Base-by-base conservation (phyloP, 768 basidiomycete species). In the Psilocybe subaeruginosa region DNA sequence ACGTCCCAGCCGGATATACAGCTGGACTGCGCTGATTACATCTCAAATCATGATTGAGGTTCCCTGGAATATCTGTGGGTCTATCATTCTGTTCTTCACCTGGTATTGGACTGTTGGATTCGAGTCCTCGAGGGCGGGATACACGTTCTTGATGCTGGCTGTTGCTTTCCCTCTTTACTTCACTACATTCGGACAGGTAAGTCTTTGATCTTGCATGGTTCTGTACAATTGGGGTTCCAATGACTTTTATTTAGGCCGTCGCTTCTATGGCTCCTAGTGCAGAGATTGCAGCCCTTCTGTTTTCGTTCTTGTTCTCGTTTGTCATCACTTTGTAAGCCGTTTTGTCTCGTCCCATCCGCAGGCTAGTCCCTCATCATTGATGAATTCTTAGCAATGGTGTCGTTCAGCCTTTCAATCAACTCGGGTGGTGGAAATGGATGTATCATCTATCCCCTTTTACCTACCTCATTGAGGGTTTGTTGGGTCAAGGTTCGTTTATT, bases 81-180 rank as follows among this genome's bases (percentile, higher is more conserved):
- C 86, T 1, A 76, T 80, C 0, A 57, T 90, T 11, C 81, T 86
- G 73, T 91, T 84, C 75, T 66, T 88, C 55, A 84, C 81, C 65
- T 91, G 88, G 88, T 90, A 81, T 72, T 89, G 85, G 84, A 87
- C 87, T 4, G 85, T 89, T 53, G 88, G 88, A 0, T 86, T 86
- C 66, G 76, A 78, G 8, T 74, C 72, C 1, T 76, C 78, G 11
- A 74, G 87, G 39, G 86, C 80, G 3, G 89, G 81, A n/a, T 89
- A 83, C 66, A 84, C 83, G 2, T 88, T 78, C 68, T 77, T 90
- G 5, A 73, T 85, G 65, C 62, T 86, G 27, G 80, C 77, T 17
- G 63, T 90, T 29, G 64, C 46, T n/a, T 67, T 60, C 51, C 67
- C 67, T 0, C 48, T 66, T 45, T 70, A 70, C 48, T 70, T 67